These are phyloP conservation scores for Saitozyma sp. DNA, from an alignment of 768 basidiomycete species.

Conservation along the genomic window DNA sequence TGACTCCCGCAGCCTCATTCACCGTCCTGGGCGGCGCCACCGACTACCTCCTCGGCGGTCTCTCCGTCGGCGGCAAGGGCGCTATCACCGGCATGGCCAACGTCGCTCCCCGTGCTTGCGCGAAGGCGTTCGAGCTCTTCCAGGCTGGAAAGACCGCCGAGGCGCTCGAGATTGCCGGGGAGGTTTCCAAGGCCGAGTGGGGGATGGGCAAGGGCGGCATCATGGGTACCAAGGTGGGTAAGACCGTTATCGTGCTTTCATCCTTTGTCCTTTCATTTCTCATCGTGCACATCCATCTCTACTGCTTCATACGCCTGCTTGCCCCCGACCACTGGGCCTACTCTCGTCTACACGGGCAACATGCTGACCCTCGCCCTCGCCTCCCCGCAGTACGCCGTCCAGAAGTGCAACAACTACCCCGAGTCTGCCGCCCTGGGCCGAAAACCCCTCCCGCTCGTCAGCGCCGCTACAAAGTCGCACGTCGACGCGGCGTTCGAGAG, in stretches of 20 bases:
- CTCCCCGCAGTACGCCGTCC: slow-evolving; percentile 1
- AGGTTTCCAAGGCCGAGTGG: slow-evolving; percentile 15
- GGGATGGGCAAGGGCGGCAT: slow-evolving; percentile 20
- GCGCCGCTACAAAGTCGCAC: slow-evolving; percentile 4
- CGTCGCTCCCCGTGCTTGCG: slow-evolving; percentile 12
- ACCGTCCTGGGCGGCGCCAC: slow-evolving; percentile 22
- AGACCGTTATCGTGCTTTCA: too few species aligned
- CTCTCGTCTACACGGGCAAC: too few species aligned
- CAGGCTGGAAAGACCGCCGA: slow-evolving; percentile 5
- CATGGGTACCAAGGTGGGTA: slow-evolving; percentile 24
- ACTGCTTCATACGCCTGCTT: too few species aligned
- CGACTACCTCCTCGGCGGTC: slow-evolving; percentile 18
- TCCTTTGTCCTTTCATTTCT: too few species aligned
- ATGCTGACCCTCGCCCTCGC: too few species aligned
- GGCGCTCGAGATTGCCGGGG: slow-evolving; percentile 17
- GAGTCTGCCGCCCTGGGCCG: slow-evolving; percentile 2
- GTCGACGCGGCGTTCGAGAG: slow-evolving; percentile 12
- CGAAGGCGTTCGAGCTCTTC: slow-evolving; percentile 15
- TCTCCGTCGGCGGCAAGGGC: slow-evolving; percentile 19
- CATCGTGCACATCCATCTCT: too few species aligned
- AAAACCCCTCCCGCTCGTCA: slow-evolving; percentile 14
- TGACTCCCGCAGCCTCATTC: neutral
- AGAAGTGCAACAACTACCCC: slow-evolving; percentile 4
- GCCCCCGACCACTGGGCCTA: too few species aligned
- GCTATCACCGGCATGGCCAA: slow-evolving; percentile 29